Evolutionary conservation across 2,329 filamentous ascomycete species (phyloP).

Genomic region (Aspergillus luchuensis): DNA sequence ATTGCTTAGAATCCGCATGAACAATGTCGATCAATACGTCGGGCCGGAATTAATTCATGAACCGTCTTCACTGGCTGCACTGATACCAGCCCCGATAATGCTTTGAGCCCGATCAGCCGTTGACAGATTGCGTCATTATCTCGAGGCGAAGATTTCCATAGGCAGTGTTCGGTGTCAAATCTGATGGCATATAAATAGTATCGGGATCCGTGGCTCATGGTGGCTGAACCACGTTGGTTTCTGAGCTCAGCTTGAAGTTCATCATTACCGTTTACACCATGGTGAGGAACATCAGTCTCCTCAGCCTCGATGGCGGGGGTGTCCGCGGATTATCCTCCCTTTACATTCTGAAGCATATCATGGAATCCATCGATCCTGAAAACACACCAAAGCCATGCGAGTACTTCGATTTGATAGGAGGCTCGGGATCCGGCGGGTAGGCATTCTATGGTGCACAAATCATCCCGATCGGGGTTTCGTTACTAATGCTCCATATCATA

Average conservation of each 20-base stretch:
- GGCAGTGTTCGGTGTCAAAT: neutral
- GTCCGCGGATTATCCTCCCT: slow-evolving; percentile 44
- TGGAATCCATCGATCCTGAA: slow-evolving; percentile 34
- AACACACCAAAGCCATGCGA: slow-evolving; percentile 38
- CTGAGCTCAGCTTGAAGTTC: neutral
- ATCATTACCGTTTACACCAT: slow-evolving; percentile 4
- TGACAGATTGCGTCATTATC: slow-evolving; percentile 1
- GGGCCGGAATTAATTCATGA: neutral
- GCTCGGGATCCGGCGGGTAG: slow-evolving; percentile 42
- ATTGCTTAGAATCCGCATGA: neutral
- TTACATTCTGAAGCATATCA: slow-evolving; percentile 38
- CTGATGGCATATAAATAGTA: neutral
- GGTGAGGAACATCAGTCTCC: slow-evolving; percentile 24
- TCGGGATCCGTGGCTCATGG: neutral
- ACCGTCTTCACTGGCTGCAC: slow-evolving; percentile 4
- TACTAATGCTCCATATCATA: slow-evolving; percentile 18
- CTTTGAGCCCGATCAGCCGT: slow-evolving; percentile 2
- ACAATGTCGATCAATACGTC: slow-evolving; percentile 7
- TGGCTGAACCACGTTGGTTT: neutral
- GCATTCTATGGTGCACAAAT: slow-evolving; percentile 4
- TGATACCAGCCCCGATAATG: slow-evolving; percentile 10
- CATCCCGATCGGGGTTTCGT: neutral
- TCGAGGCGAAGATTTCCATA: neutral
- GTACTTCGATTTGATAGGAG: slow-evolving; percentile 46
- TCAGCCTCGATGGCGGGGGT: slow-evolving; percentile 44